Conservation (phyloP, 495 filamentous ascomycete species). For the Penicillium bovifimosum region DNA sequence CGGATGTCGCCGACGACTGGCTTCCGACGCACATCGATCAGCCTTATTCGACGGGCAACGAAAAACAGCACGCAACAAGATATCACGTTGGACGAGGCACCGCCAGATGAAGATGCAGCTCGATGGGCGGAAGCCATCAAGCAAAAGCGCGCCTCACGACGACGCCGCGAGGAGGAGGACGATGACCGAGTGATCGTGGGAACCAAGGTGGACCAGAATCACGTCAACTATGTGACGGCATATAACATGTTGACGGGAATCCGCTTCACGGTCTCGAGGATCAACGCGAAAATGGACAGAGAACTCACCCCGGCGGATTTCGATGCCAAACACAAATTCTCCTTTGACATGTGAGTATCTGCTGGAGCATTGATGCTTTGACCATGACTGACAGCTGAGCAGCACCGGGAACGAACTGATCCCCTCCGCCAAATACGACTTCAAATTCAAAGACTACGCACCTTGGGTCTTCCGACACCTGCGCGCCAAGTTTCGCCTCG, state of each 20-base stretch:
- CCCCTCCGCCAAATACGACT: slow-evolving; percentile 98
- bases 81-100: slow-evolving; percentile 71
- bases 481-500: slow-evolving; percentile 79
- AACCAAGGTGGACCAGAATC: slow-evolving; percentile 94
- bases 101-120: slow-evolving; percentile 82
- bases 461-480: slow-evolving; percentile 98
- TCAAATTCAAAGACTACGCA: slow-evolving; percentile 99
- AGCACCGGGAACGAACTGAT: slow-evolving; percentile 96
- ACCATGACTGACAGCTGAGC: slow-evolving; percentile 14
- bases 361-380: slow-evolving; percentile 3
- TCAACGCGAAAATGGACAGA: slow-evolving; percentile 94
- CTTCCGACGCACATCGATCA: slow-evolving; percentile 72
- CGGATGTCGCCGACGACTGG: slow-evolving; percentile 75
- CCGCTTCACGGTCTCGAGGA: slow-evolving; percentile 90
- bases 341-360: slow-evolving; percentile 81
- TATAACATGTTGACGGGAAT: slow-evolving; percentile 99
- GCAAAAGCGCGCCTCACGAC: slow-evolving; percentile 79
- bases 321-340: slow-evolving; percentile 88
- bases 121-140: slow-evolving; percentile 90
- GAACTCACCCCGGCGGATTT: slow-evolving; percentile 87
- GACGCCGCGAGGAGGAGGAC: slow-evolving; percentile 79
- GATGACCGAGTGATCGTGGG: slow-evolving; percentile 94
- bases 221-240: slow-evolving; percentile 95
- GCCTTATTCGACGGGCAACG: slow-evolving; percentile 71
- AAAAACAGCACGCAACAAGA: slow-evolving; percentile 76